Base-by-base conservation (phyloP, 2,329 filamentous ascomycete species). In the Phaeosphaeriaceae sp. region DNA sequence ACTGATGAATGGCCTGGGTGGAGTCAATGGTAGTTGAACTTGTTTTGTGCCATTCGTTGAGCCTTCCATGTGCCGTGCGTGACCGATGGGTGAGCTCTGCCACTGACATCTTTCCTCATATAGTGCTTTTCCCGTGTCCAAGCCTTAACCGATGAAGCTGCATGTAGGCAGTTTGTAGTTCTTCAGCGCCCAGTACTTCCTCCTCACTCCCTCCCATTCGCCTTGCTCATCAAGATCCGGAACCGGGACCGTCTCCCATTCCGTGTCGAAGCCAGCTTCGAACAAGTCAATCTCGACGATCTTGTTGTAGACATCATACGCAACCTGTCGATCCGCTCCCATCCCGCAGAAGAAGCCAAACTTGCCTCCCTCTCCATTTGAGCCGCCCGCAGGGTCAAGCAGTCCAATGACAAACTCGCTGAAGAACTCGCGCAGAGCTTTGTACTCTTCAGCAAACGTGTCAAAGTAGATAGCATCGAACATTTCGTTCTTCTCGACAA, bases 391-490 rank as follows among this genome's bases (percentile, higher is more conserved):
- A 25, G 84, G 82, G 65, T 91, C 89, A 47, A 99, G 81, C 53
- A 98, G 78, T 0, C 88, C 89, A 31, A 95, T 91, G 11, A 98
- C 89, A 67, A 90, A 88, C 76, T 98, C 95, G 2, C 86, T 89
- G 75, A 98, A 97, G 81, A 98, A 97, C 58, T 88, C 84, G 48
- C 90, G 89, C 25, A 98, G 86, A 75, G 94, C 91, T 1, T 84
- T 83, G 78, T 98, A 99, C 63, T 95, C 91, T 79, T 99, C 95
- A 7, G 93, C 95, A 76, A 98, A 98, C 0, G 95, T 99, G 74
- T 99, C 95, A 72, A 97, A 98, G 81, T 98, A 99, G 66, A 99
- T 82, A 11, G 77, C 82, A 59, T 84, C 81, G 53, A 83, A 81
- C 7, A 75, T 58, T 20, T 72, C 72, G 41, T 77, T 79, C 56